phyloP scores from a whole-genome alignment of 805 yeast species.

The Tetrapisispora iriomotensis region DNA sequence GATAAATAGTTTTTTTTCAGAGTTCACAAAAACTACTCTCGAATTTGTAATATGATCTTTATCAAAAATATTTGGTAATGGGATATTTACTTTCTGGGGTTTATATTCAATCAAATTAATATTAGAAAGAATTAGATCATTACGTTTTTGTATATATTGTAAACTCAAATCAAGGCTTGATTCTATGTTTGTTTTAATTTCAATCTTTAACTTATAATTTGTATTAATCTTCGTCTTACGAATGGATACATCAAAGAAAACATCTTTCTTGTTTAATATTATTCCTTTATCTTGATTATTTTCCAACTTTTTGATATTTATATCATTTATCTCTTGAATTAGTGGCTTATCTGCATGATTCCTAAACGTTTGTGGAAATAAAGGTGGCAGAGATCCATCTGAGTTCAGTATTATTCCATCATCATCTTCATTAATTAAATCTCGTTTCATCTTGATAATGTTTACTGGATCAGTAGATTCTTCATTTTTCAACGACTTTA shows the following conservation, averaged over 20 bases:
- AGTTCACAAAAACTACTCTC: conserved; percentile 25
- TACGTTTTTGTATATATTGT: conserved; percentile 18
- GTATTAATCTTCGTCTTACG: conserved; percentile 22
- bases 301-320: neutral
- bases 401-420: conserved; percentile 14
- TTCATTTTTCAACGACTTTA: conserved; percentile 22
- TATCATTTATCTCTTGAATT: conserved; percentile 43
- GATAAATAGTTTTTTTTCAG: conserved; percentile 22
- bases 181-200: conserved; percentile 27
- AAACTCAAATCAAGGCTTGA: conserved; percentile 31
- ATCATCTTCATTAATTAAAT: conserved; percentile 15
- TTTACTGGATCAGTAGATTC: conserved; percentile 34
- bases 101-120: conserved; percentile 16
- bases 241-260: conserved; percentile 23
- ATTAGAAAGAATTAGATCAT: conserved; percentile 29
- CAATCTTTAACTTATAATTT: conserved; percentile 30
- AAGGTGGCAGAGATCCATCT: conserved; percentile 17
- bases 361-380: conserved; percentile 16
- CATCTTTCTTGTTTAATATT: conserved; percentile 7
- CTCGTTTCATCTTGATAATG: conserved; percentile 34
- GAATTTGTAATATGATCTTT: conserved; percentile 10
- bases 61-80: conserved; percentile 29
- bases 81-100: conserved; percentile 27
- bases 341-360: conserved; percentile 30
- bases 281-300: neutral